phyloP scores from a whole-genome alignment of 2,329 filamentous ascomycete species.

The Fusarium brevicatenulatum region DNA sequence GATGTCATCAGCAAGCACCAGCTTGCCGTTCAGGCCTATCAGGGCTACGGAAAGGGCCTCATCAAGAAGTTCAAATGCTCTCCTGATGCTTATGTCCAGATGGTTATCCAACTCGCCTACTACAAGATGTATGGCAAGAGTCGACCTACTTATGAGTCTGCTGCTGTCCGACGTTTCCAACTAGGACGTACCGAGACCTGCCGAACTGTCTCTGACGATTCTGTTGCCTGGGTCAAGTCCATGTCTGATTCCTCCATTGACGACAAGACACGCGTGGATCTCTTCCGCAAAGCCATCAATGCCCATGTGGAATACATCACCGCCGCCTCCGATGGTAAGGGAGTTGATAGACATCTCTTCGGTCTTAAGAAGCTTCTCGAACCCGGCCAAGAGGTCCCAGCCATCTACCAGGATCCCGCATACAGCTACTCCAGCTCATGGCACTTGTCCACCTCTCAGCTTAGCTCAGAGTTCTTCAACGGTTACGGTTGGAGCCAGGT shows the following conservation, averaged over 20 bases:
- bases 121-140: conserved; percentile 99
- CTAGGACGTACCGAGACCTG: conserved; percentile 96
- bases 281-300: conserved; percentile 84
- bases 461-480: conserved; percentile 98
- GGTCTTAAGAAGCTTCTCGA: conserved; percentile 91
- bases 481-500: conserved; percentile 99
- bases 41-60: conserved; percentile 96
- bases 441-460: conserved; percentile 88
- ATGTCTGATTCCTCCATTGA: conserved; percentile 77
- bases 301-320: conserved; percentile 91
- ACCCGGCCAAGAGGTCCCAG: conserved; percentile 82
- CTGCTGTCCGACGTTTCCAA: conserved; percentile 93
- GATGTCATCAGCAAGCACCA: conserved; percentile 88
- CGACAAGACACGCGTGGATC: conserved; percentile 72
- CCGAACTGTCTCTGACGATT: conserved; percentile 89
- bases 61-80: conserved; percentile 99
- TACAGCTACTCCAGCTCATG: conserved; percentile 86
- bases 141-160: conserved; percentile 96
- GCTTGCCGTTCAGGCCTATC: conserved; percentile 92
- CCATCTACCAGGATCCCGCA: conserved; percentile 87
- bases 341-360: conserved; percentile 96
- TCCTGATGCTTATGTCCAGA: conserved; percentile 96
- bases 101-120: conserved; percentile 98
- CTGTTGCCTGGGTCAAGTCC: conserved; percentile 86
- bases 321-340: conserved; percentile 89